These are phyloP conservation scores for Cutaneotrichosporon dermatis DNA, from an alignment of 1,284 basidiomycete genomes.

Conservation along the genomic window DNA sequence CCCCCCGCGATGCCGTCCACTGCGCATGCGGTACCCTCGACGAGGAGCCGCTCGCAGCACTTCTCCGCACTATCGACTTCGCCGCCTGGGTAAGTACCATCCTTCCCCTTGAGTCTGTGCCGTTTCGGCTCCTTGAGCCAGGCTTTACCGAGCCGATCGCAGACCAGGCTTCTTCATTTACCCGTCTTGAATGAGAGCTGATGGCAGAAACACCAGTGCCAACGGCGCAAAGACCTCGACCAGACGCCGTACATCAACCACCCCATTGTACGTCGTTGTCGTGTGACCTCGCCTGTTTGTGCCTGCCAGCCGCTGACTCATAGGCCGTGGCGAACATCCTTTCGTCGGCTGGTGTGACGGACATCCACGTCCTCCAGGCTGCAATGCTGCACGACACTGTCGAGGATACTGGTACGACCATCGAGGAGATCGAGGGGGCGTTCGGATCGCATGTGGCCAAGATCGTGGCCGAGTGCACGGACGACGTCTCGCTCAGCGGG, in stretches of 20 bases:
- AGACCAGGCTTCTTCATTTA: no score
- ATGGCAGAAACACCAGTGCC: conserved; percentile 46
- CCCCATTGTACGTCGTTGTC: conserved; percentile 31
- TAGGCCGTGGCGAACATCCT: conserved; percentile 47
- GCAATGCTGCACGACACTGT: conserved; percentile 51
- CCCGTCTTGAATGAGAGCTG: neutral
- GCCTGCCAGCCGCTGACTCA: neutral
- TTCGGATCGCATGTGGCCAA: conserved; percentile 46
- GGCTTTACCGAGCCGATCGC: neutral
- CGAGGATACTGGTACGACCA: conserved; percentile 49
- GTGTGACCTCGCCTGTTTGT: no score
- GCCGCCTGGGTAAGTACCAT: conserved; percentile 41
- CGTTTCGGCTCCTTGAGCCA: no score
- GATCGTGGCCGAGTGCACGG: conserved; percentile 49
- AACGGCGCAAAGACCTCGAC: conserved; percentile 46
- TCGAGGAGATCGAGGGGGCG: conserved; percentile 36
- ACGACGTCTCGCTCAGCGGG: conserved; percentile 33
- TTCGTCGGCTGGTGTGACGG: conserved; percentile 41
- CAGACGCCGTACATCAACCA: conserved; percentile 50
- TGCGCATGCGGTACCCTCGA: conserved; percentile 9
- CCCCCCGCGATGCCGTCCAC: conserved; percentile 7
- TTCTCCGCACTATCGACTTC: conserved; percentile 45
- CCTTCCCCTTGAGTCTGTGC: neutral
- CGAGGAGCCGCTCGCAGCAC: conserved; percentile 19
- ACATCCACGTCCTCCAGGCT: conserved; percentile 44